Evolutionary conservation across 768 basidiomycete genomes (phyloP), one percentile per base, ranked within the genome.

Genomic region (Stropharia rugosoannulata): DNA sequence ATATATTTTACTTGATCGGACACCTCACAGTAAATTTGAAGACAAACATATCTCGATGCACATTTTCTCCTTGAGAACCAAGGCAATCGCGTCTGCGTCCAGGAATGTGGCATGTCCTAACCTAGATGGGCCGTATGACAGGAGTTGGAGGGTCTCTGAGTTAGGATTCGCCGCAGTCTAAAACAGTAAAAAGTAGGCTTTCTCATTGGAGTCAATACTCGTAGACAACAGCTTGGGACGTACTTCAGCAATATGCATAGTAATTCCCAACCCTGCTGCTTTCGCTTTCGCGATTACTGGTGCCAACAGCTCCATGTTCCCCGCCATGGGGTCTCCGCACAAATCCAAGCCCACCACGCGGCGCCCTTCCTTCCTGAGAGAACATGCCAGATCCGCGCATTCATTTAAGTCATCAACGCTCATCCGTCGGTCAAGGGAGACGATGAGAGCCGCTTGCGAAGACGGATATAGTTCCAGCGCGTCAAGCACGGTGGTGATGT

Each of bases 51-150:
- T 86, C 69, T 94, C 92, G 39, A 93, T 80, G 64, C 83, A 83
- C 41, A 80, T 80, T 37, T 82, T 78, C 22, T 74, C 68, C 35
- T 73, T 58, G 51, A 81, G 70, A 7, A 91, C 87, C 39, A 85
- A 65, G 1, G 73, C 68, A 57, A 81, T 80, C 0, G 83, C 81
- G 44, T 82, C 81, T 2, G 81, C 80, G 55, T 84, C 73, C 19
- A 95, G 77, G 70, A 89, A 93, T 0, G 92, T 93, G 2, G 89
- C 92, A 57, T 94, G 92, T 0, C 92, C 89, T 0, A 94, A 73
- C 41, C 92, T 75, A 49, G 86, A 76, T 0, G 91, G 91, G 18
- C 70, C 67, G 67, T 78, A 85, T 1, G 81, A 80, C 0, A 93
- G 78, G 11, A 93, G 71, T 37, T 72, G 66, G 8, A 80, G 68